Evolutionary conservation across 2,329 filamentous ascomycete genomes (phyloP), one percentile per base, ranked within the genome.

Genomic region (Hymenoscyphus linearis): DNA sequence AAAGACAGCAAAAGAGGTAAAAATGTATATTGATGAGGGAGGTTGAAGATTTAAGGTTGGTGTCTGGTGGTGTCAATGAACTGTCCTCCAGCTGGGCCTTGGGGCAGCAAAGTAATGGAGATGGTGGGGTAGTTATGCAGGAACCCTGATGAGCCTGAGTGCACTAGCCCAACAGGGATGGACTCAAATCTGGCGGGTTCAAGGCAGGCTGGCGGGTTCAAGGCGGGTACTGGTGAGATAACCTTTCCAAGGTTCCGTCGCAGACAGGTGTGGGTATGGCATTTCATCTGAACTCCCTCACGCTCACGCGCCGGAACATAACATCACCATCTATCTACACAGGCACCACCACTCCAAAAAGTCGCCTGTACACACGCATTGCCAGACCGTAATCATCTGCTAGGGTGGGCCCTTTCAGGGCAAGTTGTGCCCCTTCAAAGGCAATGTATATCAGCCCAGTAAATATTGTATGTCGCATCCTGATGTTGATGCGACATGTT

Each of bases 331-430:
- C 40, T 9, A 31, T 22, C 5, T 2, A 47, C 40, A 10, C 12
- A 12, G 12, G n/a, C 10, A 47, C 22, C 12, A 18, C 22, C 22
- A 47, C 18, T n/a, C n/a, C 22, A 25, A n/a, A 10, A 47, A n/a
- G 22, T 22, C 40, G 22, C 40, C 40, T 47, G 40, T 22, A 31
- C 31, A 31, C 31, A 9, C 31, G 31, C 31, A 60, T 31, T 31
- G 31, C 31, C 31, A 7, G 6, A 1, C 10, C 31, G 2, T 1
- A 31, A 31, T 59, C 56, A 57, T 54, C 58, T 62, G 57, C 57
- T 57, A 64, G 65, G 65, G 67, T 69, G 67, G 66, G 68, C 67
- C 66, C 67, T 62, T 60, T 47, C 36, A 65, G 67, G 67, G 68
- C 65, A 65, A 64, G 65, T 63, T 65, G 65, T 64, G 64, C 58